Evolutionary conservation across 345 rosid species (phyloP).

Genomic region (Cardamine resedifolia): DNA sequence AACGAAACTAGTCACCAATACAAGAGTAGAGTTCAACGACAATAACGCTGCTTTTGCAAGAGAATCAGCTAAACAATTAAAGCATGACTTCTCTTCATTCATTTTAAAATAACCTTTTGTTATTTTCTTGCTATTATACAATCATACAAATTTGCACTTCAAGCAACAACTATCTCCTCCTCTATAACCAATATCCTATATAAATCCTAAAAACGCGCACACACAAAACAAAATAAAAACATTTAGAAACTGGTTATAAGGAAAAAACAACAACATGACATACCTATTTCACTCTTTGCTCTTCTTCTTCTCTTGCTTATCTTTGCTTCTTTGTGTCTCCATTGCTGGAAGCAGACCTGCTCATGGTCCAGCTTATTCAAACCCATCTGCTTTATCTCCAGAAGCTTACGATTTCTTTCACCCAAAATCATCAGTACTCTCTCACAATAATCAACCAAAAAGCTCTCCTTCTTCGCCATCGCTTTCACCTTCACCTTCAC

Average conservation of each 20-base stretch:
- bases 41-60: background rate
- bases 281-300: conserved; percentile 40
- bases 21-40: background rate
- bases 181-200: conserved; percentile 42
- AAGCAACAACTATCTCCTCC: conserved; percentile 56
- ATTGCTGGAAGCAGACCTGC: conserved; percentile 71
- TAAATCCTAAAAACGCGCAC: conserved; percentile 35
- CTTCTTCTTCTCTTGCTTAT: conserved; percentile 39
- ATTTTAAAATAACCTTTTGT: background rate
- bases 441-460: conserved; percentile 30
- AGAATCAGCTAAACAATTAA: background rate
- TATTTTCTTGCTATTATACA: conserved; percentile 10
- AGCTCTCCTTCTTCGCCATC: conserved; percentile 21
- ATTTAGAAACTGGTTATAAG: background rate
- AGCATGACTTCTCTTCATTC: conserved; percentile 17
- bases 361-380: conserved; percentile 67
- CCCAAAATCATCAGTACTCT: conserved; percentile 46
- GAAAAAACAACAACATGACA: conserved; percentile 36
- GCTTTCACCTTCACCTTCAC: conserved; percentile 53
- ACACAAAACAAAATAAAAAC: conserved; percentile 19
- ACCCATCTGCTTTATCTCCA: conserved; percentile 70
- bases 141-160: conserved; percentile 39
- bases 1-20: background rate
- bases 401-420: conserved; percentile 78
- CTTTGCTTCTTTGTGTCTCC: conserved; percentile 43